Conservation (phyloP, 2,329 filamentous ascomycete species). For the Mycosphaerella arachidis region DNA sequence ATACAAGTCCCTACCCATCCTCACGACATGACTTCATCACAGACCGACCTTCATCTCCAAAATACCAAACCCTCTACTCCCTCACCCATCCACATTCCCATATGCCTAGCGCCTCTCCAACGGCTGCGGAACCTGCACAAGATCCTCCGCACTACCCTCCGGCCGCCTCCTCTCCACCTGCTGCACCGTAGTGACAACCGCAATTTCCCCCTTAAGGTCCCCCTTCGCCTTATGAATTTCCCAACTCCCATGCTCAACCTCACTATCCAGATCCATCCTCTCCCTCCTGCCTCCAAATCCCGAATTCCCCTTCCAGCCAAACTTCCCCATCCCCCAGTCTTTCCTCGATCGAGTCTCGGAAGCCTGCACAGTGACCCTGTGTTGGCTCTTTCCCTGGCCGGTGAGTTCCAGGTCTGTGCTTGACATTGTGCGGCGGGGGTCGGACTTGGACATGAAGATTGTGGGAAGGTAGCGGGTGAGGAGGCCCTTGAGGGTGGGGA, state of each 20-base stretch:
- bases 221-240: neutral
- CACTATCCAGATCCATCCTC: neutral
- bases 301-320: neutral
- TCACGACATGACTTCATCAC: too few species aligned
- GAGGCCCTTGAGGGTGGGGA: conserved; percentile 3
- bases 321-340: neutral
- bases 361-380: neutral
- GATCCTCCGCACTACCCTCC: conserved; percentile 1
- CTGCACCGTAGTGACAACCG: conserved; percentile 2
- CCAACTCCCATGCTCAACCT: neutral
- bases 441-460: neutral
- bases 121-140: neutral
- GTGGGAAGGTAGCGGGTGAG: neutral
- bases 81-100: too few species aligned
- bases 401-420: neutral
- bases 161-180: neutral
- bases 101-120: conserved; percentile 1
- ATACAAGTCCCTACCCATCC: too few species aligned
- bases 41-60: too few species aligned
- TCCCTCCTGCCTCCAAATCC: neutral
- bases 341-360: neutral
- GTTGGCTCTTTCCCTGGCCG: neutral
- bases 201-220: neutral
- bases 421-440: neutral
- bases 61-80: too few species aligned